Evolutionary conservation across 257 asterid genomes (phyloP).

Genomic region (Solanum gracilifrons): DNA sequence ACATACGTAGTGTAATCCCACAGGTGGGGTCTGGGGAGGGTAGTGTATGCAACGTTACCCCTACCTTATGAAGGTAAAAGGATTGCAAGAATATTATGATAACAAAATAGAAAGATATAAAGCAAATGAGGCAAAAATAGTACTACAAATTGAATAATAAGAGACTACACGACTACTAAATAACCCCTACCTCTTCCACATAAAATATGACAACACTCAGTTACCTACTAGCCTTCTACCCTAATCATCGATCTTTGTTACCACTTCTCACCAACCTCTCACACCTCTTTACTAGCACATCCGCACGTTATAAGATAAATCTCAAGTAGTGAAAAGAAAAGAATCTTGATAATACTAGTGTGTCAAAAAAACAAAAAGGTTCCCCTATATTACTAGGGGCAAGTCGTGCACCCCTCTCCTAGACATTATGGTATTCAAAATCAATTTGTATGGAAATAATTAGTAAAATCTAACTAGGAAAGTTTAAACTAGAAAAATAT

Average conservation of each 20-base stretch:
- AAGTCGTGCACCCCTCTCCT: not conserved
- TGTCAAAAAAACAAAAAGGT: not conserved
- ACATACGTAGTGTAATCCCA: not conserved
- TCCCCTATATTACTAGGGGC: not conserved
- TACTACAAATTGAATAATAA: not conserved
- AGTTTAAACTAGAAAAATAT: not conserved
- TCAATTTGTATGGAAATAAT: not conserved
- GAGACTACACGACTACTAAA: not conserved
- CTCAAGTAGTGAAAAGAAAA: not conserved
- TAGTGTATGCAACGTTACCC: not conserved
- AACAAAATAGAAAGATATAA: not conserved
- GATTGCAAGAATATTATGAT: not conserved
- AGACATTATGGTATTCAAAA: not conserved
- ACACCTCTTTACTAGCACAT: not conserved
- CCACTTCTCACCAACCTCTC: not conserved
- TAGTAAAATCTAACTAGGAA: not conserved
- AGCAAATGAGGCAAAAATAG: not conserved
- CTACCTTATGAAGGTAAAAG: not conserved
- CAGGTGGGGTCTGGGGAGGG: not conserved
- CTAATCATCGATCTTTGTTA: not conserved
- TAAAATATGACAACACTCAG: not conserved
- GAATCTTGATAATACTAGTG: not conserved
- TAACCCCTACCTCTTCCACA: not conserved
- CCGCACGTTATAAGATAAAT: not conserved
- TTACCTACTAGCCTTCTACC: not conserved